Conservation (phyloP, 1,139 yeast species). For the Hyphopichia khmerensis region DNA sequence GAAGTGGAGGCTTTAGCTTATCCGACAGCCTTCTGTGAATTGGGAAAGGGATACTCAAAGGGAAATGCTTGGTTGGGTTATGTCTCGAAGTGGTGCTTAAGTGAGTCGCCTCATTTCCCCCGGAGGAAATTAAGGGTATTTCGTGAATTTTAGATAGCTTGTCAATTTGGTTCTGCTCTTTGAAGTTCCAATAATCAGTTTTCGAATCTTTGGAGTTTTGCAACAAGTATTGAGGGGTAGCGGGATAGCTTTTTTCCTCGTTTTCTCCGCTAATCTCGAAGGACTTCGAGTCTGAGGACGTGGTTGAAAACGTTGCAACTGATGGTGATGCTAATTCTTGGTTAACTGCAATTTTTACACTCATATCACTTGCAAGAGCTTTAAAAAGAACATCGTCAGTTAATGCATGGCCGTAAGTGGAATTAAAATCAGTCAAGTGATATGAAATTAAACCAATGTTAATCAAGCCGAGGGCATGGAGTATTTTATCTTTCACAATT, state of each 20-base stretch:
- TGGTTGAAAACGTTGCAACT: slow-evolving; percentile 37
- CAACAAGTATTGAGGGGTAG: slow-evolving; percentile 61
- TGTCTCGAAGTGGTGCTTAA: not conserved
- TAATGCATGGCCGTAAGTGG: slow-evolving; percentile 61
- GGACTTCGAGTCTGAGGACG: slow-evolving; percentile 50
- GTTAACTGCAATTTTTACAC: slow-evolving; percentile 43
- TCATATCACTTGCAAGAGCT: slow-evolving; percentile 29
- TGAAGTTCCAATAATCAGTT: slow-evolving; percentile 63
- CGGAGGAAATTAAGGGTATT: not conserved
- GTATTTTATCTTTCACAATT: slow-evolving; percentile 37
- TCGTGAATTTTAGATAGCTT: slow-evolving; percentile 15
- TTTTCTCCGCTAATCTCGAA: slow-evolving; percentile 42
- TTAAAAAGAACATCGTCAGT: slow-evolving; percentile 44
- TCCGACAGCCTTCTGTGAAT: slow-evolving; percentile 12
- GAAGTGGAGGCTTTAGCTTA: slow-evolving; percentile 19
- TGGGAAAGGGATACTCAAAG: slow-evolving; percentile 23
- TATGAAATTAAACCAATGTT: slow-evolving; percentile 44
- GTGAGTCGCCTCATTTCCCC: not conserved
- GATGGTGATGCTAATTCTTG: slow-evolving; percentile 39
- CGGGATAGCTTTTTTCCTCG: slow-evolving; percentile 47
- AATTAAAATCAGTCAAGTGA: slow-evolving; percentile 72
- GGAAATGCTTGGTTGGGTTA: slow-evolving; percentile 9
- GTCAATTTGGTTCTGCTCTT: slow-evolving; percentile 34
- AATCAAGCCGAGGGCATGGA: slow-evolving; percentile 39
- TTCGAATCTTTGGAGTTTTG: slow-evolving; percentile 35